A percentile compares a stretch with the other conserved stretches of the same genome.
Evolutionary conservation across 2,329 filamentous ascomycete genomes (phyloP).

Genomic region (Arachnomyces sp.): DNA sequence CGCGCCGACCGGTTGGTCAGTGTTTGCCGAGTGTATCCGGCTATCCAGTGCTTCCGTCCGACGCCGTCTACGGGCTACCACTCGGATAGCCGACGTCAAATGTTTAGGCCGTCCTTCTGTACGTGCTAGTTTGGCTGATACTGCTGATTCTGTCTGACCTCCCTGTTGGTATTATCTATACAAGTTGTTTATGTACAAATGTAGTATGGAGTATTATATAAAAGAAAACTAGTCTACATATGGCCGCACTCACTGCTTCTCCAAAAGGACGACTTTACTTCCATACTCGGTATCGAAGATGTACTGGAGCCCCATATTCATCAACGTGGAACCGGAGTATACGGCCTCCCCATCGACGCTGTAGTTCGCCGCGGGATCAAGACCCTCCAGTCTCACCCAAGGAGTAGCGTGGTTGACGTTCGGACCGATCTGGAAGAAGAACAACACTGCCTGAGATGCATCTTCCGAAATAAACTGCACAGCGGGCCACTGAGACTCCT

Average conservation of each 20-base stretch:
- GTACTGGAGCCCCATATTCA: slow-evolving; percentile 54
- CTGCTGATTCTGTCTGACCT: too few species aligned
- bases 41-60: too few species aligned
- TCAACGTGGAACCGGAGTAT: slow-evolving; percentile 52
- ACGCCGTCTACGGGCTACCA: too few species aligned
- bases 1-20: too few species aligned
- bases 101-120: too few species aligned
- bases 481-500: slow-evolving; percentile 54
- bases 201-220: too few species aligned
- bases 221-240: too few species aligned
- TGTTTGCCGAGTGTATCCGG: too few species aligned
- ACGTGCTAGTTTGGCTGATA: too few species aligned
- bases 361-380: slow-evolving; percentile 49
- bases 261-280: slow-evolving; percentile 49
- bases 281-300: slow-evolving; percentile 47
- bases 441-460: slow-evolving; percentile 43
- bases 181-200: too few species aligned
- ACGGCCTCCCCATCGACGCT: slow-evolving; percentile 44
- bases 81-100: too few species aligned
- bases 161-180: too few species aligned
- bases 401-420: slow-evolving; percentile 47
- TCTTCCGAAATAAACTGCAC: slow-evolving; percentile 51
- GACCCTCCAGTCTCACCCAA: slow-evolving; percentile 46
- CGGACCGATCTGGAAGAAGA: slow-evolving; percentile 52
- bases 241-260: slow-evolving; percentile 40